Base-by-base conservation (phyloP, 2,329 filamentous ascomycete species). In the Fonsecaea multimorphosa region DNA sequence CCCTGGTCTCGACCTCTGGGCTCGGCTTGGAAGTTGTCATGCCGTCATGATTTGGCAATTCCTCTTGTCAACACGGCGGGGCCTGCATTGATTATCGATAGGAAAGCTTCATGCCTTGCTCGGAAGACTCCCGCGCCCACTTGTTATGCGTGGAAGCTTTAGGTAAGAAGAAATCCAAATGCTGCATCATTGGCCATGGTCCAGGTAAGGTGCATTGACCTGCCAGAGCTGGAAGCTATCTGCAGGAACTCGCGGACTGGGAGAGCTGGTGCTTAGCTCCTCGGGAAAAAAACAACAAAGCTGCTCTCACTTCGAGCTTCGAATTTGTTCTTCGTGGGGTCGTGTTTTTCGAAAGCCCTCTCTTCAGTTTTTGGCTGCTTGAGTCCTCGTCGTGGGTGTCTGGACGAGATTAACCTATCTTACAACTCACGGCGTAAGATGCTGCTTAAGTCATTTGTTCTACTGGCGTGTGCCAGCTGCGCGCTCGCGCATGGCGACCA, bases 401-500 rank as follows among this genome's bases (percentile, higher is more conserved):
- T n/a, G 40, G 19, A 49, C 32, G 11, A 44, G 12, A 19, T 61
- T 61, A n/a, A 27, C 51, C 51, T 31, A 16, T 16, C 19, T 40
- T 31, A 32, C 40, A n/a, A 12, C 19, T 61, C 24, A 22, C 22
- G 56, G 14, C 16, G 52, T 16, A 69, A 67, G 49, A 72, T 72
- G 71, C 62, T 69, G 52, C 63, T 71, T 59, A 72, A 69, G 16
- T 58, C 68, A 9, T 19, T 69, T 56, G 59, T 65, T 3, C 31
- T 71, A 5, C 51, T 71, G 61, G 76, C 80, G 65, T 78, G 84
- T 54, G 83, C 82, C 32, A 83, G 84, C 52, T 72, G 82, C 59
- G 86, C 80, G 27, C 76, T 82, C 62, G 88, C 87, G 61, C 90
- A 92, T 73, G 84, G 83, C 57, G 81, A 81, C 61, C 81, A 86